Evolutionary conservation across 2,329 filamentous ascomycete species (phyloP).

Genomic region (Clarireedia paspali): DNA sequence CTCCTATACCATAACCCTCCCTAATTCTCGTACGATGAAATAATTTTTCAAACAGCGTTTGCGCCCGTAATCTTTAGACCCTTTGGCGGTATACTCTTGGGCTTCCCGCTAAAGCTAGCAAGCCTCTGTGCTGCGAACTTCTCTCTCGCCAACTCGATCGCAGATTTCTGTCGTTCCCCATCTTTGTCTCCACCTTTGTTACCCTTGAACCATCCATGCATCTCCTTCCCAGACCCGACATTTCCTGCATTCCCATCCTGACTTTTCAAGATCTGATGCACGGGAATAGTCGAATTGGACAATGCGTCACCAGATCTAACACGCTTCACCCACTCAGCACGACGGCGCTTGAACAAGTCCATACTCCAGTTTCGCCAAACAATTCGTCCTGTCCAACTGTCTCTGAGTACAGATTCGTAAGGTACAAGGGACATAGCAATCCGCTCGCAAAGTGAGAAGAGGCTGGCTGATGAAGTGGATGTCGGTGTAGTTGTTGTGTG

Average conservation of each 20-base stretch:
- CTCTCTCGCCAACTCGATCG: conserved; percentile 27
- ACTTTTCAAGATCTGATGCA: background rate
- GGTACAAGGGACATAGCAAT: conserved; percentile 55
- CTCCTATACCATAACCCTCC: background rate
- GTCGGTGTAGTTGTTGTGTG: conserved; percentile 15
- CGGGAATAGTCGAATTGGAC: background rate
- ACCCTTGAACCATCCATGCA: background rate
- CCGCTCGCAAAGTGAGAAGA: conserved; percentile 61
- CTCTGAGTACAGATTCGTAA: conserved; percentile 53
- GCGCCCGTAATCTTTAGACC: conserved; percentile 11
- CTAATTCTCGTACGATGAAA: background rate
- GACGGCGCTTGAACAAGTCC: conserved; percentile 59
- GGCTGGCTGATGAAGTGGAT: conserved; percentile 12
- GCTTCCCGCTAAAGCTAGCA: conserved; percentile 7
- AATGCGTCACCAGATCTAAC: conserved; percentile 26
- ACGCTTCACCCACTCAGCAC: conserved; percentile 56
- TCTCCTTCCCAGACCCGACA: background rate
- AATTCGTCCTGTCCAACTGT: conserved; percentile 55
- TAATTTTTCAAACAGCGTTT: conserved; percentile 2
- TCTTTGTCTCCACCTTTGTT: conserved; percentile 9
- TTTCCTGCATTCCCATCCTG: conserved; percentile 4
- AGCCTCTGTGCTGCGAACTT: conserved; percentile 25
- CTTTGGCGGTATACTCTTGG: conserved; percentile 7
- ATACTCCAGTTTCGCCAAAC: conserved; percentile 71
- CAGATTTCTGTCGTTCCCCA: conserved; percentile 17